A percentile compares a stretch with the other conserved stretches of the same genome.
Conservation (phyloP, 2,329 filamentous ascomycete genomes). For the Fusarium fujikuroi region DNA sequence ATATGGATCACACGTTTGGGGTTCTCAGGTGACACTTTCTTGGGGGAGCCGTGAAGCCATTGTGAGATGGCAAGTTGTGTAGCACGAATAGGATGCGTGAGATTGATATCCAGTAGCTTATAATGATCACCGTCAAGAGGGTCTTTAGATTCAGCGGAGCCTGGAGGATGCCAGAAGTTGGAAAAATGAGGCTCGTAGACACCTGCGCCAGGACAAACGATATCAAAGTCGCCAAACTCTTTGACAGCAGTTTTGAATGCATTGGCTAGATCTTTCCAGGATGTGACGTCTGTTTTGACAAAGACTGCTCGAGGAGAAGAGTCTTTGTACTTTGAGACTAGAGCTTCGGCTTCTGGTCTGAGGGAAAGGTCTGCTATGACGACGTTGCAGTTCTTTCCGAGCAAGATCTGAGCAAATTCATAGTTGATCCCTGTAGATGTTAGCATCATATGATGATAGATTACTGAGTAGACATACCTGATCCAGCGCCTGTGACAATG, state of each 20-base stretch:
- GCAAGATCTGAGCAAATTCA: slow-evolving; percentile 55
- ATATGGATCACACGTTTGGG: slow-evolving; percentile 54
- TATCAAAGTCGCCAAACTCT: slow-evolving; percentile 54
- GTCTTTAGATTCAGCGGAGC: slow-evolving; percentile 49
- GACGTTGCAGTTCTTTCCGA: slow-evolving; percentile 56
- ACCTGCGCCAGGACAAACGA: slow-evolving; percentile 59
- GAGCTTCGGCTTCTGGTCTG: slow-evolving; percentile 53
- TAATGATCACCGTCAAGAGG: slow-evolving; percentile 46
- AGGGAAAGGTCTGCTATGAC: slow-evolving; percentile 57
- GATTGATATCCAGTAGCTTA: slow-evolving; percentile 53
- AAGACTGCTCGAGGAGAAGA: slow-evolving; percentile 52
- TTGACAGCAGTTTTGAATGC: slow-evolving; percentile 50
- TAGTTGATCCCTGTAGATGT: slow-evolving; percentile 39
- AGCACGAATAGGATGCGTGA: slow-evolving; percentile 54
- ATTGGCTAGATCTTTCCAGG: slow-evolving; percentile 51
- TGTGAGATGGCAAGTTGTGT: slow-evolving; percentile 54
- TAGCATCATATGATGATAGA: too few species aligned
- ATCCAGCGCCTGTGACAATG: slow-evolving; percentile 36
- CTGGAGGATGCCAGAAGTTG: slow-evolving; percentile 56
- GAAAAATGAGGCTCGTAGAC: slow-evolving; percentile 59
- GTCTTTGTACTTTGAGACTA: slow-evolving; percentile 44
- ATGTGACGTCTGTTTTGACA: slow-evolving; percentile 57
- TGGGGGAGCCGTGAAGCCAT: slow-evolving; percentile 47
- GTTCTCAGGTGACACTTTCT: slow-evolving; percentile 37
- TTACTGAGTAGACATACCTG: slow-evolving; percentile 5